Base-by-base conservation (phyloP, 345 rosid genomes). In the Noccaea bulbosa region DNA sequence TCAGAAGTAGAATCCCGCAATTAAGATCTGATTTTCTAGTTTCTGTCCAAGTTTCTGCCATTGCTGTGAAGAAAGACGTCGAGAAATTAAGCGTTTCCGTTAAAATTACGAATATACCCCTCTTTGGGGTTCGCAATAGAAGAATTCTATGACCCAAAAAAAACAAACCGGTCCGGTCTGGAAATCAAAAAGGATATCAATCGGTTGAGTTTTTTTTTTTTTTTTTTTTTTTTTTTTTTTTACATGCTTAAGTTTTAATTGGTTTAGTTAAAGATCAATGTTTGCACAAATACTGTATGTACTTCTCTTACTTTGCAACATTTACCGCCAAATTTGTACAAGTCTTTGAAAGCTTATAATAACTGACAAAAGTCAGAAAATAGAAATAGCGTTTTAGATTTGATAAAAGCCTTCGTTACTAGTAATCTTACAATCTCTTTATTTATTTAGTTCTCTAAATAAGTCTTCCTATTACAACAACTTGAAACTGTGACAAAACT, bases 41-140 rank as follows among this genome's bases (percentile, higher is more conserved):
- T 60, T 30, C 2, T 32, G 62, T 45, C 34, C 33, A 9, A 50
- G 60, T 52, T 61, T 61, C 69, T 54, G 59, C 79, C 74, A 55
- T 75, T 69, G 59, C 60, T 34, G 53, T 45, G 68, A 52, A 69
- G 49, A 45, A 68, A 53, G 66, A 62, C 74, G 74, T 62, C 70
- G 70, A 74, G 71, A 48, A 35, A 61, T 12, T 37, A 67, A 75
- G 46, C 70, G 75, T 55, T 64, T 57, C 6, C 3, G 1, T 0
- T 0, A 0, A 14, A 14, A 55, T 56, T 41, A 76, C 79, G 7
- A 40, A 0, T 64, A 43, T 33, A 5, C 71, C 79, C 75, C 34
- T 45, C 0, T 4, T 22, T 46, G 15, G 47, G 30, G 17, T 58
- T 52, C 15, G 45, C 51, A 39, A 15, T n/a, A 14, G 11, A 64